Conservation (phyloP, 2,329 filamentous ascomycete species). For the Zymoseptoria pseudotritici region DNA sequence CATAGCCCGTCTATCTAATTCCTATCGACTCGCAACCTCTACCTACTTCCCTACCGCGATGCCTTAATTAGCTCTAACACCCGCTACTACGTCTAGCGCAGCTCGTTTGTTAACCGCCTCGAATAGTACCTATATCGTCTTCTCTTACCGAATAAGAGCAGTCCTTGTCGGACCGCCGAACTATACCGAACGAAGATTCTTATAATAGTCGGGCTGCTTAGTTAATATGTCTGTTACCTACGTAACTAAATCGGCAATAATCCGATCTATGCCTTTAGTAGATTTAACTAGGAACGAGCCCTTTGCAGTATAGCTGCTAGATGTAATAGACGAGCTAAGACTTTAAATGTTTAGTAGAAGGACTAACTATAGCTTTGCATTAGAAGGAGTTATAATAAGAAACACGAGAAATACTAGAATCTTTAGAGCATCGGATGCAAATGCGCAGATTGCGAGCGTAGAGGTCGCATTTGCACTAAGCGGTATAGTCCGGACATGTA, state of each 20-base stretch:
- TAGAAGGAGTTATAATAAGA: no score
- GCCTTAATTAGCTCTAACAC: slow-evolving; percentile 1
- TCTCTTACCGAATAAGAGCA: slow-evolving; percentile 66
- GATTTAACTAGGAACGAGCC: slow-evolving; percentile 77
- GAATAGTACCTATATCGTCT: slow-evolving; percentile 52
- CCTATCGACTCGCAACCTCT: not conserved
- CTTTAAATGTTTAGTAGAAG: no score
- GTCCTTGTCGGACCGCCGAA: slow-evolving; percentile 50
- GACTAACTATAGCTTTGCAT: not conserved
- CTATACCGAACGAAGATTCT: slow-evolving; percentile 77
- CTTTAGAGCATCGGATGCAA: not conserved
- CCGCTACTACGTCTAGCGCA: slow-evolving; percentile 10
- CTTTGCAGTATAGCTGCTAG: no score
- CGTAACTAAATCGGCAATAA: slow-evolving; percentile 94
- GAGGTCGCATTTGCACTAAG: not conserved
- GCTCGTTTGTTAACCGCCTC: slow-evolving; percentile 28
- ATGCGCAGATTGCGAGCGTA: not conserved
- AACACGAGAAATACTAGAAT: no score
- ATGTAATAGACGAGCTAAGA: no score
- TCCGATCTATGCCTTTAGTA: slow-evolving; percentile 95
- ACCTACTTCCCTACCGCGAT: not conserved
- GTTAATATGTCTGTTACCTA: slow-evolving; percentile 98
- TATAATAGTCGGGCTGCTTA: slow-evolving; percentile 58
- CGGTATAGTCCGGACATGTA: not conserved
- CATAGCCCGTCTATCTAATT: not conserved